Base-by-base conservation (phyloP, 2,329 filamentous ascomycete genomes). In the Onygenales sp. region DNA sequence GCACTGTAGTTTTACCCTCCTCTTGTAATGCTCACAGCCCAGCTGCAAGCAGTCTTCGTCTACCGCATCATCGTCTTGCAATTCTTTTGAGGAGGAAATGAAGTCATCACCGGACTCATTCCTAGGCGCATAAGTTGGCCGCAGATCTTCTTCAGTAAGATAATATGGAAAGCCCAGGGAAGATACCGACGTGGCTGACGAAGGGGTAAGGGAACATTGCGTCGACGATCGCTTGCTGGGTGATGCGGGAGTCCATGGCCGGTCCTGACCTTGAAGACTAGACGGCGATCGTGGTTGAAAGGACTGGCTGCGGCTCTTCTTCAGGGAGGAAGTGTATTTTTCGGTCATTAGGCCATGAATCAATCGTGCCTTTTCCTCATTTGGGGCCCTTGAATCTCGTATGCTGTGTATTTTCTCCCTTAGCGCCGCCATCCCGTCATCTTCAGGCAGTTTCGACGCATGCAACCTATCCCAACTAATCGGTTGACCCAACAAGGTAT, bases 1-100 rank as follows among this genome's bases (percentile, higher is more conserved):
- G 69, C 93, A 98, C 72, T 98, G 91, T 36, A 97, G 75, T 69
- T 97, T 97, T 61, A 98, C 89, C 62, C 97, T 97, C 58, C 93
- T 84, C 65, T 88, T 89, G 69, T 98, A 98, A 71, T 98, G 93
- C 62, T 85, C 78, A 68, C 93, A 98, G 0, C 93, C 93, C 5
- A 96, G 72, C 33, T 77, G 73, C 2, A 71, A 75, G 42, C 78
- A 76, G 10, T 77, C 77, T 6, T 71, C 67, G 35, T 79, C 76
- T 41, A 78, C 68, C 50, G 78, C 65, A 59, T 80, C 66, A 43
- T 76, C 76, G 4, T 72, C 70, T 33, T 69, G 65, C n/a, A 65
- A 60, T 46, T 71, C 72, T 35, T 78, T 75, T 9, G 60, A 56
- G 17, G 56, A 42, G 11, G 43, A 21, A 33, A 43, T 10, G 41